Base-by-base conservation (phyloP, 2,329 filamentous ascomycete genomes). In the Coleophoma cylindrospora region DNA sequence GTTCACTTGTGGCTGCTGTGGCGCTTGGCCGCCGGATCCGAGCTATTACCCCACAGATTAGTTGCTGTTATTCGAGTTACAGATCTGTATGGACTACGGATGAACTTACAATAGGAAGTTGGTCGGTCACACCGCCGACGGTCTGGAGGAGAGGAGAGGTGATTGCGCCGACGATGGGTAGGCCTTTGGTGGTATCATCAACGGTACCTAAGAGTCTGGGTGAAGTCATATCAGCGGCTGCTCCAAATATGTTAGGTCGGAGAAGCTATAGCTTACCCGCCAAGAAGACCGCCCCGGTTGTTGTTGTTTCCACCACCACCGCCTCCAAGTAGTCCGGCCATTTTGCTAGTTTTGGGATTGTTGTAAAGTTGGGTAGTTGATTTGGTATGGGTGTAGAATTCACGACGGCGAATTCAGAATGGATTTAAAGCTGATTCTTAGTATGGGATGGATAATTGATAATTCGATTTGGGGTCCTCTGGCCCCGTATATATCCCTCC, bases 311-410 rank as follows among this genome's bases (percentile, higher is more conserved):
- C n/a, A n/a, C 19, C 19, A 19, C 56, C 56, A 32, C 56, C 56
- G 15, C 56, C 56, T 43, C 56, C 56, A 74, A 75, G 57, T 73
- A 74, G 63, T 75, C 71, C 45, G 69, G 67, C 50, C 79, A 82
- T 14, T 50, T 52, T 49, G 27, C 15, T 47, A 12, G 27, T 45
- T 12, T 34, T 17, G 3, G 6, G 38, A 6, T 41, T 41, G 14
- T 40, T 40, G 4, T 27, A 6, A 27, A 27, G 27, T 7, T 10
- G 19, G 19, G 3, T 19, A 19, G 3, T 27, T 27, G 9, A 27
- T 27, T 3, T 27, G 27, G 27, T 27, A 27, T 19, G 19, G 19
- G 19, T 19, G 3, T 19, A 27, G 6, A 10, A 27, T 27, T 27
- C 9, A 27, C 2, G 27, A 27, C 7, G 4, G 27, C 9, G 27